Conservation (phyloP, 179 eudicot genomes). For the Amaranthus tricolor region DNA sequence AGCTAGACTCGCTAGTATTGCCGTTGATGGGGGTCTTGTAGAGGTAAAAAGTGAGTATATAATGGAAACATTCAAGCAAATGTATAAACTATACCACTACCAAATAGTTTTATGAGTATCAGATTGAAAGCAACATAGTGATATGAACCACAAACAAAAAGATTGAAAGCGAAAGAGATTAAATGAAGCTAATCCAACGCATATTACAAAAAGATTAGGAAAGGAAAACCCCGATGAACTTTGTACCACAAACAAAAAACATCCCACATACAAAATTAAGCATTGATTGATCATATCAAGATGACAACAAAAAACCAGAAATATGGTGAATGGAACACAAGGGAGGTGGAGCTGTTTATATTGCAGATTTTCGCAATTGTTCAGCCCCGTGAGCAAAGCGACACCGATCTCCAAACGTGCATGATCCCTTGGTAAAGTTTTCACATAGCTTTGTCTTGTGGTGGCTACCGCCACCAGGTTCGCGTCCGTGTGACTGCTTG, state of each 20-base stretch:
- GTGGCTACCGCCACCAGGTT: conserved; percentile 34
- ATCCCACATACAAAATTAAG: conserved; percentile 5
- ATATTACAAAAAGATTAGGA: not conserved
- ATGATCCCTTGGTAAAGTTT: conserved; percentile 69
- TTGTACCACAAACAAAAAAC: conserved; percentile 4
- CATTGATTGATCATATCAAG: not conserved
- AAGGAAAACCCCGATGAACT: conserved; percentile 13
- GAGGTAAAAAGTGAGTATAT: no score
- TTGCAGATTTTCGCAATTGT: conserved; percentile 52
- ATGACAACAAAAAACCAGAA: not conserved
- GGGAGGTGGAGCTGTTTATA: conserved; percentile 1
- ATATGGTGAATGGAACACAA: not conserved
- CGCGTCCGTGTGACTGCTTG: not conserved
- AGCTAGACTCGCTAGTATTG: no score
- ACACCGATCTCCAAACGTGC: conserved; percentile 83
- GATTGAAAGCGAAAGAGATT: no score
- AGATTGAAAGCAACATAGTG: not conserved
- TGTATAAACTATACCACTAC: no score
- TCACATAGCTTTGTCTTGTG: conserved; percentile 80
- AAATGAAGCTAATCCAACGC: conserved; percentile 2
- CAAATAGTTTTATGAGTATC: not conserved
- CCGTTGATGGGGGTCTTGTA: no score
- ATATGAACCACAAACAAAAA: not conserved
- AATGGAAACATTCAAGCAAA: no score
- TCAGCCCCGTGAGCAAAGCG: conserved; percentile 85